Evolutionary conservation across 169 alveolate genomes (phyloP).

Genomic region (Babesia sp.): DNA sequence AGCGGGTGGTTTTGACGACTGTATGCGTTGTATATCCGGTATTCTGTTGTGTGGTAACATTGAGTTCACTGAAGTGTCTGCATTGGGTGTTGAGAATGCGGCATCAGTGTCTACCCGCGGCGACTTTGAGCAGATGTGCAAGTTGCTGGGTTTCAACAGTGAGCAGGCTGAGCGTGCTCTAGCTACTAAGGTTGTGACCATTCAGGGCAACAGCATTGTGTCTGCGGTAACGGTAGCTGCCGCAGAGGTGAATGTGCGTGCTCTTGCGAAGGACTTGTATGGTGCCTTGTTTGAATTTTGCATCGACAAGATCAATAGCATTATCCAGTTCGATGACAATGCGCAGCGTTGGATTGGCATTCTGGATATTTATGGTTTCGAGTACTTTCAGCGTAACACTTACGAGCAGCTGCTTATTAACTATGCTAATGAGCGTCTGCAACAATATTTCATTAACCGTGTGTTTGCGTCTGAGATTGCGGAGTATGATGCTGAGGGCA

Average conservation of each 20-base stretch:
- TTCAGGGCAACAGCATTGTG: conserved; percentile 65
- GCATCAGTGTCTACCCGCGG: conserved; percentile 51
- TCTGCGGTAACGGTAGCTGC: conserved; percentile 69
- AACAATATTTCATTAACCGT: conserved; percentile 89
- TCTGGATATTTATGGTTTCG: conserved; percentile 98
- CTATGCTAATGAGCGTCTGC: conserved; percentile 97
- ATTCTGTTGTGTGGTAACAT: conserved; percentile 78
- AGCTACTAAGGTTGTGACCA: conserved; percentile 71
- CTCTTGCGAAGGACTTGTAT: conserved; percentile 82
- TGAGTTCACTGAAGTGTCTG: conserved; percentile 64
- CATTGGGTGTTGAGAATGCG: conserved; percentile 70
- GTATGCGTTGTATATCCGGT: conserved; percentile 66
- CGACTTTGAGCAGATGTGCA: conserved; percentile 61
- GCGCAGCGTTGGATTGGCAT: conserved; percentile 89
- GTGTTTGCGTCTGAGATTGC: conserved; percentile 90
- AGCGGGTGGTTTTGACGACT: conserved; percentile 27
- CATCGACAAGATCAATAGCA: conserved; percentile 75
- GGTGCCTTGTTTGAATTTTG: conserved; percentile 74
- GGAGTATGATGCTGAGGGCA: conserved; percentile 75
- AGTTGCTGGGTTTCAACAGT: conserved; percentile 66
- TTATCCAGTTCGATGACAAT: conserved; percentile 72
- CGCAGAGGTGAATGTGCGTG: conserved; percentile 70
- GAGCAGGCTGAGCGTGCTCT: conserved; percentile 56
- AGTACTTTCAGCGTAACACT: conserved; percentile 92
- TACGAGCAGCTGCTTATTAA: conserved; percentile 97